phyloP scores from a whole-genome alignment of 345 rosid genomes.

The Sonneratia alba region DNA sequence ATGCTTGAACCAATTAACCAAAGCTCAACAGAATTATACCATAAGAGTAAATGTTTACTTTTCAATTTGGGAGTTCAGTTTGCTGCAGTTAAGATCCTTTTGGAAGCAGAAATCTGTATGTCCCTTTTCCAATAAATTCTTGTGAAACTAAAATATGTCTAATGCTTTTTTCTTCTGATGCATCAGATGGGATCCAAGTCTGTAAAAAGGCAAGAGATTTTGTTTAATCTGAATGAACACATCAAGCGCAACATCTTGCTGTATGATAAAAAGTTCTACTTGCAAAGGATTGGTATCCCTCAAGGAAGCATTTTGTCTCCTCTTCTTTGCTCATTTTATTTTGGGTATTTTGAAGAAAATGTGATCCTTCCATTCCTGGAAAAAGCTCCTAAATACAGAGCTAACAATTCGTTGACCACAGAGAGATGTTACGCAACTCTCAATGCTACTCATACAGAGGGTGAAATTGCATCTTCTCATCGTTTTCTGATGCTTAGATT shows the following conservation, averaged over 20 bases:
- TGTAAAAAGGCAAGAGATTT: constrained; percentile 25
- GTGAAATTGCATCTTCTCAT: constrained; percentile 18
- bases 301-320: constrained; percentile 79
- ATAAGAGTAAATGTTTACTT: neutral
- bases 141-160: neutral
- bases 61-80: neutral
- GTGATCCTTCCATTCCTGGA: constrained; percentile 56
- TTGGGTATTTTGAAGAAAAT: constrained; percentile 64
- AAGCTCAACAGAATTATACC: neutral
- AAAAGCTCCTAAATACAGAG: constrained; percentile 17
- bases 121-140: neutral
- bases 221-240: constrained; percentile 37
- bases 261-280: constrained; percentile 42
- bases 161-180: constrained; percentile 1
- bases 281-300: constrained; percentile 61
- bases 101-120: neutral
- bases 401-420: constrained; percentile 15
- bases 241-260: constrained; percentile 51
- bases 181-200: constrained; percentile 30
- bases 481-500: constrained; percentile 50
- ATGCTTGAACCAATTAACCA: neutral
- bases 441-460: constrained; percentile 7
- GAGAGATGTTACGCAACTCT: constrained; percentile 1
- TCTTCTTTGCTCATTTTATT: constrained; percentile 69
- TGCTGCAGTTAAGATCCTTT: neutral